Base-by-base conservation (phyloP, 2,329 filamentous ascomycete species). In the Geoglossum cookeanum region DNA sequence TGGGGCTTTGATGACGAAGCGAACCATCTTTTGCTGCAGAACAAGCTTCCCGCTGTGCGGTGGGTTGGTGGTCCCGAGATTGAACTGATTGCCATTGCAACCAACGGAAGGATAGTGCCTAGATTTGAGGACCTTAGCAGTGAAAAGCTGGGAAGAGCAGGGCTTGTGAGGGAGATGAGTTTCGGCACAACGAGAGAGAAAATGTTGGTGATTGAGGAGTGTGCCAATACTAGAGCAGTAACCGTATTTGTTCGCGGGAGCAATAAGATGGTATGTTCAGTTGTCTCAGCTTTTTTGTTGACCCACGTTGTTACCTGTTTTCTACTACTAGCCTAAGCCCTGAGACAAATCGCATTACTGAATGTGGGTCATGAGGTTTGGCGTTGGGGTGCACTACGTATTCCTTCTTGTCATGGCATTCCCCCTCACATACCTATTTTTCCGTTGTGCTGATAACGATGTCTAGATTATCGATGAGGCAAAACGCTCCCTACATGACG, bases 1-100 rank as follows among this genome's bases (percentile, higher is more conserved):
- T 98, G 94, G 92, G 92, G 92, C 63, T 98, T 98, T 68, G 92
- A 98, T 68, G 92, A 98, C 67, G 92, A 98, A 74, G 92, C 92
- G 61, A 98, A 98, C 75, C 92, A 98, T 72, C 75, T 98, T 59
- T 79, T 98, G 39, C 82, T 98, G 60, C 94, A 96, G 74, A 97
- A 97, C 77, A 78, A 92, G 67, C 80, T 98, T 7, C 94, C 92
- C 8, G 94, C 92, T 42, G 92, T 98, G 59, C 80, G 92, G 72
- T 98, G 92, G 92, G 92, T 98, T 47, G 92, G 92, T 64, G 92
- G 92, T 8, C 92, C 92, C 1, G 94, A 98, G 72, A 97, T 98
- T 64, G 92, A 98, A 72, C 75, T 98, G 63, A 97, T 98, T 68
- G 92, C 92, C 62, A 98, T 98, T 71, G 92, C 92, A 55, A 98